phyloP scores from a whole-genome alignment of 2,329 filamentous ascomycete genomes.

The Annulohypoxylon truncatum region DNA sequence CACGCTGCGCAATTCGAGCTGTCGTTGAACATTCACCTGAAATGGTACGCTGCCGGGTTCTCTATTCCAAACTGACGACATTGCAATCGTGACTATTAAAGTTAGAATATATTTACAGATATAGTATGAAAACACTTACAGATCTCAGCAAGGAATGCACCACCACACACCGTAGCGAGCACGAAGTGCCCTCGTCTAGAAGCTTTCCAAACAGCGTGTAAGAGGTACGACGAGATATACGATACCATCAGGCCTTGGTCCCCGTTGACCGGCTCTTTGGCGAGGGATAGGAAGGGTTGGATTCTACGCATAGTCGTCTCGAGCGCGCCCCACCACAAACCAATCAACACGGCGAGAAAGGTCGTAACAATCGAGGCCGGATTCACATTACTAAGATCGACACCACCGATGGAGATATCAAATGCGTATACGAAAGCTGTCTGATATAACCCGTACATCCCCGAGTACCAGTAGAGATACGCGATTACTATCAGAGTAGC shows the following conservation, averaged over 20 bases:
- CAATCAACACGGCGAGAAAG: conserved; percentile 29
- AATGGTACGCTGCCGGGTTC: conserved; percentile 17
- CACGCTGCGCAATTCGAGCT: conserved; percentile 26
- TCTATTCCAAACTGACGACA: conserved; percentile 32
- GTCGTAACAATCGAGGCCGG: conserved; percentile 36
- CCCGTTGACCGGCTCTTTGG: conserved; percentile 21
- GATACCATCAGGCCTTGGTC: conserved; percentile 25
- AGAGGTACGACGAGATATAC: conserved; percentile 32
- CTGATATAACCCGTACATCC: conserved; percentile 26
- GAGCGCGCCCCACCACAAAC: conserved; percentile 28
- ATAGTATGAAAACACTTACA: conserved; percentile 18
- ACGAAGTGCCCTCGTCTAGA: conserved; percentile 27
- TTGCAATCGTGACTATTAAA: conserved; percentile 31
- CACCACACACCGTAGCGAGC: conserved; percentile 19
- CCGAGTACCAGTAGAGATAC: conserved; percentile 23
- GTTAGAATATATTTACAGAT: neutral
- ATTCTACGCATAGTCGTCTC: conserved; percentile 28
- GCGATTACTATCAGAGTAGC: conserved; percentile 13
- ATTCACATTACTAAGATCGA: conserved; percentile 22
- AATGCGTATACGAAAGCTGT: conserved; percentile 34
- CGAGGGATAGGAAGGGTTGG: conserved; percentile 33
- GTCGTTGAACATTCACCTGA: neutral
- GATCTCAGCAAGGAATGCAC: conserved; percentile 29
- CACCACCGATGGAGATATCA: conserved; percentile 21
- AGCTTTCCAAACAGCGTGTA: conserved; percentile 28